Base-by-base conservation (phyloP, 495 filamentous ascomycete genomes). In the Neurospora sp. region DNA sequence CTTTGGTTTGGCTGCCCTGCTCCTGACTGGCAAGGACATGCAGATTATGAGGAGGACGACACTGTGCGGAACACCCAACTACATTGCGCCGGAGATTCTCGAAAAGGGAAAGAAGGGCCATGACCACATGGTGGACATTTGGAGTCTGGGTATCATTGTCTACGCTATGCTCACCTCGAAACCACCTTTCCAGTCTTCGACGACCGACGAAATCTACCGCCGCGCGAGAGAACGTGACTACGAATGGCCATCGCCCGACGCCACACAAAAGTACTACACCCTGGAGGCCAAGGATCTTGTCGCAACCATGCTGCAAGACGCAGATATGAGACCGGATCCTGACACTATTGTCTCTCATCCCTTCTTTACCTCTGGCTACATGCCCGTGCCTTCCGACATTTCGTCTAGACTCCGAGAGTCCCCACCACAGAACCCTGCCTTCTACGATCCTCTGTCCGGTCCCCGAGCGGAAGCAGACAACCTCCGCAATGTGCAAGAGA, bases 121-220 rank as follows among this genome's bases (percentile, higher is more conserved):
- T 78, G 94, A 94, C 68, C 92, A 96, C 76, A 87, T 85, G 78
- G 96, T 99, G 4, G 96, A 99, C 78, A 91, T 98, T 73, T 99
- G 96, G 96, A 96, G 95, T 31, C 86, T 98, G 77, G 96, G 96
- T 37, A 93, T 98, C 44, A 98, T 99, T 71, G 91, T 96, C 92
- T 95, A 93, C 80, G 93, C 93, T 4, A 93, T 97, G 92, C 87
- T 97, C 44, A 92, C 91, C 16, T 93, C 93, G n/a, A 93, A 91
- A 71, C 92, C 93, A 2, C 93, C 93, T 2, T 65, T 97, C 75
- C 93, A 96, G 80, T 93, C 93, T 7, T 90, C 91, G 42, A 94
- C 93, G 0, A 90, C 93, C 53, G 91, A 95, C 75, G 92, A 94
- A 76, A 96, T 97, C 37, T 96, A 97, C 79, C 88, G 89, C 44